Base-by-base conservation (phyloP, 495 filamentous ascomycete species). In the Talaromyces ruber region DNA sequence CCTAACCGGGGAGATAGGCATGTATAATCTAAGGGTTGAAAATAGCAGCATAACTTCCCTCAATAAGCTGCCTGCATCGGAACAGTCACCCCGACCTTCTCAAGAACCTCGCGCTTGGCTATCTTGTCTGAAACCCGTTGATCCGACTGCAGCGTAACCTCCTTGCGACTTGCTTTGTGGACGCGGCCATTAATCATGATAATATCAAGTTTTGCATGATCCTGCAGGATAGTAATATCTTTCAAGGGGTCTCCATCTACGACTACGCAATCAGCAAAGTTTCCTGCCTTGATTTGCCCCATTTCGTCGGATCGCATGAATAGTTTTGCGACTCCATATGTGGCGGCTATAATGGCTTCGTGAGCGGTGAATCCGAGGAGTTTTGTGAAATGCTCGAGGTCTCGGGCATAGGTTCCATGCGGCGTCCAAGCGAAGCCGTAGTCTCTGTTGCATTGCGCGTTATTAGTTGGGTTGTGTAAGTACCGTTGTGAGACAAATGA, bases 351-450 rank as follows among this genome's bases (percentile, higher is more conserved):
- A 21, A 83, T 71, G 4, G 74, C 65, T 60, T 82, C 81, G 60
- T 73, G 74, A 0, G 79, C 74, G n/a, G 78, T 82, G 66, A 79
- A 81, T n/a, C 71, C 76, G 26, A 83, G 70, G 0, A 78, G 68
- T 43, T 81, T 76, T 22, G 80, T 76, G 58, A 82, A 82, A 59
- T 82, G 79, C 22, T 71, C 73, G 21, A 82, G 71, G 60, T 82
- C 79, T 2, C 73, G 70, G 0, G 79, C 78, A 60, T 81, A 82
- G 1, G 78, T 82, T 2, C 80, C 80, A 37, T 82, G 77, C 2
- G 78, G 79, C 22, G 76, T 77, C 80, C 80, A 82, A 1, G 77
- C 76, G 63, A 83, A 83, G 22, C 80, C 79, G 47, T 82, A 83
- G 62, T 83, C 80, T 7, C 80, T 68, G 12, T 14, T 50, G 21